phyloP scores from a whole-genome alignment of 2,329 filamentous ascomycete species.

The Sphaerostilbella broomeana region DNA sequence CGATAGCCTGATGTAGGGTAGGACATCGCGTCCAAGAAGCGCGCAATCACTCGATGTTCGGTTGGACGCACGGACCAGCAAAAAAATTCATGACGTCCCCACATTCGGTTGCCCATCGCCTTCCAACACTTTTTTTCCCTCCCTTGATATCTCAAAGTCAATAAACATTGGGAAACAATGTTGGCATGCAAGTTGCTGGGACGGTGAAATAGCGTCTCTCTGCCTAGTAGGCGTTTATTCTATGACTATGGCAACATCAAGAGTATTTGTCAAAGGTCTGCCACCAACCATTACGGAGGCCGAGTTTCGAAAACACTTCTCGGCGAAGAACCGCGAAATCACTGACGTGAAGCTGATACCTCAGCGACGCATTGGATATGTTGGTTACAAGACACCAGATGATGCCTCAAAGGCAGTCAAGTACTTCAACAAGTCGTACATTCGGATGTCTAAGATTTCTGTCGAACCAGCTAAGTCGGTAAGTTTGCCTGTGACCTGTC shows the following conservation, averaged over 20 bases:
- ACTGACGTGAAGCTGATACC: constrained; percentile 91
- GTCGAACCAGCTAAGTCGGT: constrained; percentile 86
- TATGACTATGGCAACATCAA: constrained; percentile 52
- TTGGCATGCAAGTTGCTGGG: neutral
- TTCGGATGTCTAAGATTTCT: constrained; percentile 88
- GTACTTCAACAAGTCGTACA: constrained; percentile 93
- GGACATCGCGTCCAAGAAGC: too few relatives aligned
- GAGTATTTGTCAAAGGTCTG: constrained; percentile 72
- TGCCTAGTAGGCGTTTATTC: neutral
- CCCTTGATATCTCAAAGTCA: constrained; percentile 3
- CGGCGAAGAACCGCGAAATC: constrained; percentile 61
- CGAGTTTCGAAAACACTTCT: constrained; percentile 85
- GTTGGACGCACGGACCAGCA: constrained; percentile 10
- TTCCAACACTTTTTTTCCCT: constrained; percentile 9
- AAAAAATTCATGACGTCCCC: constrained; percentile 11
- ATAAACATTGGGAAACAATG: constrained; percentile 3
- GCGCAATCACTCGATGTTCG: constrained; percentile 8
- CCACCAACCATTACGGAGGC: constrained; percentile 79
- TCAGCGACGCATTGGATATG: constrained; percentile 86
- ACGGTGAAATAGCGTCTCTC: neutral
- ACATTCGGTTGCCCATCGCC: constrained; percentile 7
- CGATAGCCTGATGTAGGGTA: too few relatives aligned
- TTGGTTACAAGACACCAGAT: constrained; percentile 80
- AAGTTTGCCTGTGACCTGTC: constrained; percentile 23
- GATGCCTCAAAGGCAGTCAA: constrained; percentile 78